A percentile compares a stretch with the other conserved stretches of the same genome.
These are phyloP conservation scores for Dactylellina cionopaga DNA, from an alignment of 2,329 filamentous ascomycete genomes.

Conservation along the genomic window DNA sequence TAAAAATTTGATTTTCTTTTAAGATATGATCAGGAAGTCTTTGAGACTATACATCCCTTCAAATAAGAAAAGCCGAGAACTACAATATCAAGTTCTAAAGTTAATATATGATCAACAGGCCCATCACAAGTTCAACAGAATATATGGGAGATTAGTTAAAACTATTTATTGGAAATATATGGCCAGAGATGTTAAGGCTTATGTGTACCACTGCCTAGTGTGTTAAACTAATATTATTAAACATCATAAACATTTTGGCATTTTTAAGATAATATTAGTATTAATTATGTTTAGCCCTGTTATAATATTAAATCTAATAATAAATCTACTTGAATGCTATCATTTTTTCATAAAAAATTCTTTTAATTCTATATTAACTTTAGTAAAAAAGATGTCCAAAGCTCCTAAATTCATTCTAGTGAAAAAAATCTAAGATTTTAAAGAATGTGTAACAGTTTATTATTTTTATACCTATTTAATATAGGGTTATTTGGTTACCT, in stretches of 20 bases:
- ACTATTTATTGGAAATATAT: no score
- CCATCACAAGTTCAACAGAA: no score
- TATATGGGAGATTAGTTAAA: no score
- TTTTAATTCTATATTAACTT: neutral
- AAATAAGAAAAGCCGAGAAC: neutral
- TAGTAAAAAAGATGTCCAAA: neutral
- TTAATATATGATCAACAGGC: no score
- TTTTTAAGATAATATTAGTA: no score
- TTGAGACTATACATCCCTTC: no score
- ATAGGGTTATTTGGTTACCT: neutral
- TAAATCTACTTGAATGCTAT: neutral
- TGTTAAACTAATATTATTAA: no score
- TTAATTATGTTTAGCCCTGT: no score
- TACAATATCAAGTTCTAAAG: neutral
- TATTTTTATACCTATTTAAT: neutral
- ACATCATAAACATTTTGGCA: no score
- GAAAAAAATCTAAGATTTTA: neutral
- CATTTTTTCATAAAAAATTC: neutral
- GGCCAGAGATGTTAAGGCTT: no score
- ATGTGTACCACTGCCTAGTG: no score
- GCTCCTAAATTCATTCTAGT: neutral
- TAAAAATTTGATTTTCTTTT: neutral
- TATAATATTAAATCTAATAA: constrained; percentile 11
- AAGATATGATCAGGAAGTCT: no score
- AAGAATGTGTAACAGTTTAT: neutral